A percentile compares a stretch with the other conserved stretches of the same genome.
These are phyloP conservation scores for Malus hybrid DNA, from an alignment of 331 rosid species.

Conservation along the genomic window DNA sequence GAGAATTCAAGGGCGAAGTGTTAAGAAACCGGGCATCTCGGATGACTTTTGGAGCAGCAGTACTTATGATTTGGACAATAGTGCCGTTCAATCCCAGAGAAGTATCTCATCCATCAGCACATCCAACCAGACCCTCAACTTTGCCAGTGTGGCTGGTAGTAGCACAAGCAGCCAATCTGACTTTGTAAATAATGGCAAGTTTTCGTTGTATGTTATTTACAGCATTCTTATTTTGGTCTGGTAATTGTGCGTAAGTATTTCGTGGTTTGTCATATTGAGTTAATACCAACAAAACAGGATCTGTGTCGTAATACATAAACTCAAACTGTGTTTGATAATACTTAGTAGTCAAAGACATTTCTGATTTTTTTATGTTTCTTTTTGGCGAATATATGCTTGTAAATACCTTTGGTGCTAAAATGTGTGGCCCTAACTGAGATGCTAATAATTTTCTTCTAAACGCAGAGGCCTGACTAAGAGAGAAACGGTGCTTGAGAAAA, in stretches of 20 bases:
- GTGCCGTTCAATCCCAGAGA: constrained; percentile 62
- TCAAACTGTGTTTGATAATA: too few species aligned
- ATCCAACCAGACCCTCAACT: constrained; percentile 42
- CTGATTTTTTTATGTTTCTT: neutral
- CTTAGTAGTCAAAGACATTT: too few species aligned
- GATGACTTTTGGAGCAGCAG: constrained; percentile 95
- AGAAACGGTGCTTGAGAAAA: neutral
- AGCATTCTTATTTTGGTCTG: neutral
- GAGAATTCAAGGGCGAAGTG: constrained; percentile 62
- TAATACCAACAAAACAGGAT: neutral
- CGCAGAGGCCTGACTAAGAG: neutral
- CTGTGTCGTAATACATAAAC: neutral
- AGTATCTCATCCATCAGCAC: constrained; percentile 70
- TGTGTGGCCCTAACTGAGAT: neutral
- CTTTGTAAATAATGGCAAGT: constrained; percentile 76
- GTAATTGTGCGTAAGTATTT: neutral
- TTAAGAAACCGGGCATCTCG: constrained; percentile 44
- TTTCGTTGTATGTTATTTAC: neutral
- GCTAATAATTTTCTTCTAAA: neutral
- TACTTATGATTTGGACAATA: constrained; percentile 63
- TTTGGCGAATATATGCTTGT: neutral
- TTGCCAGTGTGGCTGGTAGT: constrained; percentile 33
- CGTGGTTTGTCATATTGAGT: neutral
- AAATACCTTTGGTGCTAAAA: neutral
- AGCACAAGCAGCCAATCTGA: constrained; percentile 43